phyloP scores from a whole-genome alignment of 108 stramenopile genomes.

The Bacterosira constricta region DNA sequence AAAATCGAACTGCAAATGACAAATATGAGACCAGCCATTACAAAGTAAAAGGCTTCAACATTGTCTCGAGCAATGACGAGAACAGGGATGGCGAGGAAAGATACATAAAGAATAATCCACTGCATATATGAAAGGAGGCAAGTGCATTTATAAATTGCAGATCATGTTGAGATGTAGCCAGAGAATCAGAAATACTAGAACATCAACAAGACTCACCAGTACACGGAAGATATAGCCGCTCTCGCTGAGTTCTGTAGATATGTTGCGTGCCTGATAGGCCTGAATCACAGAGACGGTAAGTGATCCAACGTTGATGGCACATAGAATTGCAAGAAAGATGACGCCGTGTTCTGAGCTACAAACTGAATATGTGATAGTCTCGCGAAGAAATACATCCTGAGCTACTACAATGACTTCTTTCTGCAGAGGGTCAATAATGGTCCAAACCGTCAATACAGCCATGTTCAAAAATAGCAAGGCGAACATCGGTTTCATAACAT shows the following conservation, averaged over 20 bases:
- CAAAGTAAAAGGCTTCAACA: slow-evolving; percentile 31
- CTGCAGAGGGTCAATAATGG: slow-evolving; percentile 16
- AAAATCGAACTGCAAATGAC: slow-evolving; percentile 14
- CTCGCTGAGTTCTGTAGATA: slow-evolving; percentile 34
- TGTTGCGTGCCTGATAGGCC: slow-evolving; percentile 47
- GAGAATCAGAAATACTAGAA: too few species aligned
- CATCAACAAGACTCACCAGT: slow-evolving; percentile 14
- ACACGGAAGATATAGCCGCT: slow-evolving; percentile 23
- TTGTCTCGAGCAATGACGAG: slow-evolving; percentile 19
- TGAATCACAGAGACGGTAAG: slow-evolving; percentile 43
- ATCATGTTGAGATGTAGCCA: not conserved
- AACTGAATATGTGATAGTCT: slow-evolving; percentile 9
- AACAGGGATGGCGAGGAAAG: slow-evolving; percentile 23
- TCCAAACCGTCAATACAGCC: slow-evolving; percentile 45
- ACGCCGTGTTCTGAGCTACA: slow-evolving; percentile 35
- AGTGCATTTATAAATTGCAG: not conserved
- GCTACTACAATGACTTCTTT: not conserved
- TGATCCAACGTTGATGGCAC: slow-evolving; percentile 35
- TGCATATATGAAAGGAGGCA: not conserved
- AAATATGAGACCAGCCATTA: slow-evolving; percentile 27
- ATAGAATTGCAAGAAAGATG: slow-evolving; percentile 35
- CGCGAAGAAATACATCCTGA: slow-evolving; percentile 30
- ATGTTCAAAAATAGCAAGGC: slow-evolving; percentile 38
- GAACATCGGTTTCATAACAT: slow-evolving; percentile 58
- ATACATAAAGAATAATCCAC: slow-evolving; percentile 3